A percentile compares a stretch with the other conserved stretches of the same genome.
These are phyloP conservation scores for Flaveria brownii DNA, from an alignment of 129 eudicot species.

Conservation along the genomic window DNA sequence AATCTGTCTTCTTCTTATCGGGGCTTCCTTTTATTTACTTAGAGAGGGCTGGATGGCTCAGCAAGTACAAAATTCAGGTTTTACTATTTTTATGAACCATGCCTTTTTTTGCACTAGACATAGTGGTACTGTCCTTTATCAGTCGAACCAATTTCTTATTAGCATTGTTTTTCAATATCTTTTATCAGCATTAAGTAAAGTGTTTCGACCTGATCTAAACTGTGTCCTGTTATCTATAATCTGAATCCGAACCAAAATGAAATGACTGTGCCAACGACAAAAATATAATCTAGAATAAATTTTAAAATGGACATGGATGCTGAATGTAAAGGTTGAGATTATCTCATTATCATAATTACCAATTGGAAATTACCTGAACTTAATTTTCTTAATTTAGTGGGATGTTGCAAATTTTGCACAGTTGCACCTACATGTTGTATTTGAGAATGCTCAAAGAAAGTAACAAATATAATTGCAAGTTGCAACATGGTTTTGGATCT, in stretches of 20 bases:
- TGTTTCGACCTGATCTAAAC: neutral
- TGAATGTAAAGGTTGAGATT: slow-evolving; percentile 16
- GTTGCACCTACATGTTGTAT: neutral
- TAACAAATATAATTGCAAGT: slow-evolving; percentile 4
- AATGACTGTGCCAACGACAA: neutral
- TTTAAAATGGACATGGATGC: neutral
- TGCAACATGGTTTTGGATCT: slow-evolving; percentile 18
- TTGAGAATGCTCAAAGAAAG: neutral
- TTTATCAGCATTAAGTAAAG: neutral
- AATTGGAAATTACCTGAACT: slow-evolving; percentile 14
- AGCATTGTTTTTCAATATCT: neutral
- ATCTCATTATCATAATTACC: neutral
- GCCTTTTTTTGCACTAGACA: neutral
- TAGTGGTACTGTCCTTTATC: neutral
- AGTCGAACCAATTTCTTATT: neutral
- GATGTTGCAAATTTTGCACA: slow-evolving; percentile 4
- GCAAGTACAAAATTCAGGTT: slow-evolving; percentile 97
- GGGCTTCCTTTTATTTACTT: slow-evolving; percentile 85
- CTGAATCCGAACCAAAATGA: slow-evolving; percentile 3
- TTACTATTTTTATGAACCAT: slow-evolving; percentile 6
- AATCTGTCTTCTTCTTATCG: slow-evolving; percentile 86
- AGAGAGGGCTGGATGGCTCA: slow-evolving; percentile 91
- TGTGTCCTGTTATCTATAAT: slow-evolving; percentile 7
- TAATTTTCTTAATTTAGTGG: neutral
- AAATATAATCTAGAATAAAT: neutral